A percentile compares a stretch with the other conserved stretches of the same genome.
Conservation (phyloP, 495 filamentous ascomycete genomes). For the Hamigera avellanea region DNA sequence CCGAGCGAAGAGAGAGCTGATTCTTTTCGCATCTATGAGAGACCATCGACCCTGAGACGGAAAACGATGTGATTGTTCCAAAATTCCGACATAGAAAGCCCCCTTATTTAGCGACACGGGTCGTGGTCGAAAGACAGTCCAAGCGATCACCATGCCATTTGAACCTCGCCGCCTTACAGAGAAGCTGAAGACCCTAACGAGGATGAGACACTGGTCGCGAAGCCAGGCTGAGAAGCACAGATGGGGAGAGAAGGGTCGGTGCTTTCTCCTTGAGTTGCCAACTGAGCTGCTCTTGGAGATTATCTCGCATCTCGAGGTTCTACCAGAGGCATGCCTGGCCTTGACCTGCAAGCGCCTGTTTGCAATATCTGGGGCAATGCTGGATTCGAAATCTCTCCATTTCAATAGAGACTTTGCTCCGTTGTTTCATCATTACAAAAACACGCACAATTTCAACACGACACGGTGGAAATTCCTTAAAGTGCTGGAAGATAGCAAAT, state of each 20-base stretch:
- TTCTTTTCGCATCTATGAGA: background rate
- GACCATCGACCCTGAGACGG: background rate
- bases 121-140: no score
- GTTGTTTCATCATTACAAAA: constrained; percentile 34
- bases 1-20: background rate
- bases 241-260: constrained; percentile 13
- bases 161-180: constrained; percentile 20
- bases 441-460: constrained; percentile 28
- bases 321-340: constrained; percentile 31
- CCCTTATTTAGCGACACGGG: no score
- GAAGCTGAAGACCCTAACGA: constrained; percentile 20
- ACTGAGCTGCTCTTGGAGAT: constrained; percentile 34
- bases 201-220: constrained; percentile 22
- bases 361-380: constrained; percentile 22
- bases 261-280: constrained; percentile 30
- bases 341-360: constrained; percentile 34
- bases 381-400: constrained; percentile 25
- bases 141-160: constrained; percentile 12
- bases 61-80: no score
- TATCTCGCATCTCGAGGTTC: constrained; percentile 23
- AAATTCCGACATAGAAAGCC: no score
- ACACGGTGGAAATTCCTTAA: constrained; percentile 32
- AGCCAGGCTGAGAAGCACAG: constrained; percentile 6
- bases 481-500: constrained; percentile 25
- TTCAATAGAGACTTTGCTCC: constrained; percentile 36